Evolutionary conservation across 192 early-diverging fungal genomes (phyloP).

Genomic region (Lobosporangium transversale): DNA sequence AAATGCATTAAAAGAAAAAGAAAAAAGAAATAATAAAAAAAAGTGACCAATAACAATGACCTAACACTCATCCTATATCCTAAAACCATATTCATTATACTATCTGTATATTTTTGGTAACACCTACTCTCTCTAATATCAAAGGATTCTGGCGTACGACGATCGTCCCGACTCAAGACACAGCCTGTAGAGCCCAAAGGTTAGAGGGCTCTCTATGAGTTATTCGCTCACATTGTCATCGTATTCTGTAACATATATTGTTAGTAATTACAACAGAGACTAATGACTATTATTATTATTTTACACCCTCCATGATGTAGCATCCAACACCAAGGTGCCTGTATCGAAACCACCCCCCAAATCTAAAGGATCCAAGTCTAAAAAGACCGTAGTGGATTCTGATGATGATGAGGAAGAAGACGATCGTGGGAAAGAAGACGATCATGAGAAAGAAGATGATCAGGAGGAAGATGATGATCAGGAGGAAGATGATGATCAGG

Average conservation of each 20-base stretch:
- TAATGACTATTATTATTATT: no score
- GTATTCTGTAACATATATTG: no score
- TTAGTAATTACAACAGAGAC: no score
- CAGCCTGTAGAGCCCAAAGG: constrained; percentile 4
- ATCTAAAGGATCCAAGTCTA: constrained; percentile 3
- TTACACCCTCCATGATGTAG: no score
- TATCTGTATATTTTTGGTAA: no score
- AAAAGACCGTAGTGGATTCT: not conserved
- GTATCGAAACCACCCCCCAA: no score
- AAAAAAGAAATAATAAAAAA: not conserved
- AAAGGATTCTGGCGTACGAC: not conserved
- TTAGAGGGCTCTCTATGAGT: not conserved
- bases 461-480: no score
- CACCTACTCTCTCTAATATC: no score
- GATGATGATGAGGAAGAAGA: not conserved
- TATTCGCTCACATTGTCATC: not conserved
- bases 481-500: constrained; percentile 6
- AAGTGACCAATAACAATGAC: no score
- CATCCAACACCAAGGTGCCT: constrained; percentile 4
- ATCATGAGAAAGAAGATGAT: not conserved
- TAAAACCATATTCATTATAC: no score
- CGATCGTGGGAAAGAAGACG: not conserved
- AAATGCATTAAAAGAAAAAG: no score
- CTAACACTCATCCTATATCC: no score
- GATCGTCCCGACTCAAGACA: constrained; percentile 16